Evolutionary conservation across 2,329 filamentous ascomycete genomes (phyloP), one percentile per base, ranked within the genome.

Genomic region (Calonectria pseudoreteaudii): DNA sequence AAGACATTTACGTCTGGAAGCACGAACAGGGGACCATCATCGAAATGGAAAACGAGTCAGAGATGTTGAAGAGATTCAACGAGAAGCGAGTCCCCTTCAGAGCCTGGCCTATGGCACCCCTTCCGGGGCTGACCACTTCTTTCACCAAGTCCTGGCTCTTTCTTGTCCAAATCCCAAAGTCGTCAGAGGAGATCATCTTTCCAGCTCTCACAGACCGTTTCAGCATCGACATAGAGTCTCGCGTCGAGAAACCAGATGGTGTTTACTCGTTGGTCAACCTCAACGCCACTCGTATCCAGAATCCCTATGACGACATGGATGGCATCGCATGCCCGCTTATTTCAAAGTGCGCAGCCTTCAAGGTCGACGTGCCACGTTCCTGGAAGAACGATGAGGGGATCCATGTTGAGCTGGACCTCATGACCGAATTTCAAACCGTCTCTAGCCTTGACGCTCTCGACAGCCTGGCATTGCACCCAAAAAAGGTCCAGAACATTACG

Each of bases 341-440:
- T 4, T 66, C 75, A 3, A 80, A 60, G 9, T 82, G 77, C 47
- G 83, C 83, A 0, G 82, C 83, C 0, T 84, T 85, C 73, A 82
- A 83, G 31, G 80, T 85, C 1, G 82, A 85, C 1, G 81, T 84
- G 0, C 80, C 80, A 3, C 78, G 83, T 2, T 81, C 82, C 0
- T 82, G 80, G 77, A 74, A 80, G 28, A 77, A 75, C 0, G 70
- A 78, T 0, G 74, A 81, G 0, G 82, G 82, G 0, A 65, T 68
- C 0, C 74, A 80, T 3, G 16, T 80, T 2, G 78, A 83, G 13
- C 26, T 83, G 81, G 65, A 94, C 87, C 82, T 94, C 87, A 85
- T 93, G 92, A 70, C 90, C 84, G 87, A 92, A 88, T 84, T 94
- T 91, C 86, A 92, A 88, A 81, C 92, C 89, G 81, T 90, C 88